Conservation (phyloP, 306 rosid genomes). For the Myrica gale region DNA sequence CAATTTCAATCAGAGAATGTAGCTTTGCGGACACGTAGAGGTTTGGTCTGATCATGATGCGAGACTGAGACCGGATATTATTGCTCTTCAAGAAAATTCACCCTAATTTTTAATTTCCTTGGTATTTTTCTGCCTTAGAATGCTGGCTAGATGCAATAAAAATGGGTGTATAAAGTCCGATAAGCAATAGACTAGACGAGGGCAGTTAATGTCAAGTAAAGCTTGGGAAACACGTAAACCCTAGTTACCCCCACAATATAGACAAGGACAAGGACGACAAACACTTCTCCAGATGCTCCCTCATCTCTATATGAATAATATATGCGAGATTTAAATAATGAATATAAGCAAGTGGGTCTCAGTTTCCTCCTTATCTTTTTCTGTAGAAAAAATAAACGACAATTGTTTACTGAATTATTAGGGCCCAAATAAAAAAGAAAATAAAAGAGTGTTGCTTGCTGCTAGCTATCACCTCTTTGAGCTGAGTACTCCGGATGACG, state of each 20-base stretch:
- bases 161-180: neutral
- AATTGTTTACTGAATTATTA: slow-evolving; percentile 5
- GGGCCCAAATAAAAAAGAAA: neutral
- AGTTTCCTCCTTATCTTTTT: neutral
- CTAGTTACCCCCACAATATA: neutral
- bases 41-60: neutral
- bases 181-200: neutral
- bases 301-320: neutral
- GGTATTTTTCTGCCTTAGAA: no score
- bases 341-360: slow-evolving; percentile 13
- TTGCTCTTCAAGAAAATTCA: no score
- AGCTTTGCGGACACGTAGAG: slow-evolving; percentile 4
- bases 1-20: neutral
- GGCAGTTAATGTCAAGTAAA: neutral
- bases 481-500: neutral
- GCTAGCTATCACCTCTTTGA: neutral
- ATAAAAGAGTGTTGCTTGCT: no score
- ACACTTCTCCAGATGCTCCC: slow-evolving; percentile 1
- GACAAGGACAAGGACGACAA: neutral
- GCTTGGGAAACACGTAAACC: slow-evolving; percentile 34
- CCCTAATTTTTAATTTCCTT: no score
- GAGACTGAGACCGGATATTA: neutral
- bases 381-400: neutral
- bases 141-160: no score
- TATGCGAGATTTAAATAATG: neutral